Evolutionary conservation across 257 asterid species (phyloP).

Genomic region (Petunia axillaris): DNA sequence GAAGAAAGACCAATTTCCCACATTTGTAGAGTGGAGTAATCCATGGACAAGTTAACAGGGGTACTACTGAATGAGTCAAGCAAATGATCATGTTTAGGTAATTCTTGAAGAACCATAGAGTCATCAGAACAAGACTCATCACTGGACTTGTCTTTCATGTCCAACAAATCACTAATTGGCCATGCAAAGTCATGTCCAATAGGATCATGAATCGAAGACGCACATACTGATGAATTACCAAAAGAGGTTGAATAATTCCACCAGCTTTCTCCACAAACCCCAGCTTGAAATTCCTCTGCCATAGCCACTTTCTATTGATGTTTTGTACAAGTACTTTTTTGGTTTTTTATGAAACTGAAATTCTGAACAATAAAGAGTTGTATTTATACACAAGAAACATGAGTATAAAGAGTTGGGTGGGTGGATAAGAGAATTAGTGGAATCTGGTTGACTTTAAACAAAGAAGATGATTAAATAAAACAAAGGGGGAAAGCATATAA

Average conservation of each 20-base stretch:
- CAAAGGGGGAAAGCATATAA: conserved; percentile 28
- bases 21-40: conserved; percentile 32
- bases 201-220: conserved; percentile 43
- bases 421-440: conserved; percentile 33
- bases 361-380: conserved; percentile 4
- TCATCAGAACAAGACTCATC: conserved; percentile 49
- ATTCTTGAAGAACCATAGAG: conserved; percentile 41
- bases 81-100: conserved; percentile 32
- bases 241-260: conserved; percentile 68
- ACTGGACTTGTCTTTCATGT: conserved; percentile 32
- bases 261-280: conserved; percentile 52
- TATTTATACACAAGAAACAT: conserved; percentile 26
- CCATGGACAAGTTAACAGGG: conserved; percentile 22
- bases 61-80: background rate
- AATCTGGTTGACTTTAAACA: conserved; percentile 54
- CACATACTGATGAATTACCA: conserved; percentile 52
- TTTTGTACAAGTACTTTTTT: background rate
- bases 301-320: conserved; percentile 28
- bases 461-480: conserved; percentile 33
- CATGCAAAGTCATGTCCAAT: conserved; percentile 47
- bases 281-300: conserved; percentile 65
- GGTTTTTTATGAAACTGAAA: conserved; percentile 41
- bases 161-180: conserved; percentile 39
- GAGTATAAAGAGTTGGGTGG: conserved; percentile 13
- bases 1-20: conserved; percentile 37